Evolutionary conservation across 2,329 filamentous ascomycete genomes (phyloP).

Genomic region (Nakataea oryzae): DNA sequence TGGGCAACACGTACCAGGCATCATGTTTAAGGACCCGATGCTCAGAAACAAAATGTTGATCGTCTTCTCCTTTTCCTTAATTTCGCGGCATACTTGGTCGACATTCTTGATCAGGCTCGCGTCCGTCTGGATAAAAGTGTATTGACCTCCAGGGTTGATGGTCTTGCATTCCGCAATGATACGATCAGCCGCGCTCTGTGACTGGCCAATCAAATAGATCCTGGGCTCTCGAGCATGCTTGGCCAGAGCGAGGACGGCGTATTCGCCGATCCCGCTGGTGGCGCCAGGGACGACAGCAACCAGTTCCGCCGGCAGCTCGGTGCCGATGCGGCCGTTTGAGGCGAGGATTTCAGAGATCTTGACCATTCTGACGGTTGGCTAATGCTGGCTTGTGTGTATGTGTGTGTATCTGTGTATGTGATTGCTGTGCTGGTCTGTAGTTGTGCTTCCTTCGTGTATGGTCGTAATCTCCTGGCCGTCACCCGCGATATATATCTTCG

Average conservation of each 20-base stretch:
- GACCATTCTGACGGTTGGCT: constrained; percentile 18
- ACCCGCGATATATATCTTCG: no score
- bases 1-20: not conserved
- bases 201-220: constrained; percentile 38
- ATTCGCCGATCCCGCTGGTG: constrained; percentile 39
- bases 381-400: not conserved
- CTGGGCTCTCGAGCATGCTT: constrained; percentile 25
- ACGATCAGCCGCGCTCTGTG: constrained; percentile 23
- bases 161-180: constrained; percentile 29
- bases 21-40: constrained; percentile 3
- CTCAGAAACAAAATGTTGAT: constrained; percentile 23
- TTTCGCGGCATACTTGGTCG: constrained; percentile 36
- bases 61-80: constrained; percentile 34
- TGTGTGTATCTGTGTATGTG: no score
- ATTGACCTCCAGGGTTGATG: constrained; percentile 31
- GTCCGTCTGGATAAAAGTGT: constrained; percentile 34
- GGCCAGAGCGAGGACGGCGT: constrained; percentile 32
- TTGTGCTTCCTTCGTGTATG: no score
- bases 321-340: constrained; percentile 22
- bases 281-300: constrained; percentile 40
- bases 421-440: no score
- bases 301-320: constrained; percentile 23
- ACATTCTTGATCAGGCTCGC: constrained; percentile 34
- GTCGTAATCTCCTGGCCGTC: no score
- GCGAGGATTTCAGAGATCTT: constrained; percentile 15